A percentile compares a stretch with the other conserved stretches of the same genome.
Conservation (phyloP, 257 asterid species). For the Capsicum rhomboideum region DNA sequence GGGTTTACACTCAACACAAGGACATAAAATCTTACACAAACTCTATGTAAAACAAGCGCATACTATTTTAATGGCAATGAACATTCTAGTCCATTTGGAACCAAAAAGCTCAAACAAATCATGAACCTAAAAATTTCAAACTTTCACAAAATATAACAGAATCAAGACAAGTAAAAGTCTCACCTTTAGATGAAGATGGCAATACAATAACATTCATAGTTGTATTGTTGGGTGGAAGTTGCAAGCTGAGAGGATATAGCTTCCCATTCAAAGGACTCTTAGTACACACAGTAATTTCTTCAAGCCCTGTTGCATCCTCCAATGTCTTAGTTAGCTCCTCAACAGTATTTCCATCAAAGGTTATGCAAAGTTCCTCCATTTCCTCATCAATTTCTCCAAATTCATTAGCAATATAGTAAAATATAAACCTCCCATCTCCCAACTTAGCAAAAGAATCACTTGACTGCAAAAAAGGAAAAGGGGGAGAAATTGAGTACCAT, state of each 20-base stretch:
- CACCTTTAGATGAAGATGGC: constrained; percentile 60
- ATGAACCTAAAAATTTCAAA: background rate
- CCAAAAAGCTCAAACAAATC: background rate
- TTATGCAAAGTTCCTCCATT: constrained; percentile 49
- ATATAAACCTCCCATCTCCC: constrained; percentile 61
- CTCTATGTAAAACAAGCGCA: background rate
- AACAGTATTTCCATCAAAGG: constrained; percentile 62
- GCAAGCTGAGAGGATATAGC: constrained; percentile 83
- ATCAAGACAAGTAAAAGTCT: background rate
- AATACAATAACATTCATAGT: constrained; percentile 61
- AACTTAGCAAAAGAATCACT: constrained; percentile 46
- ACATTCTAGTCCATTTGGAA: background rate
- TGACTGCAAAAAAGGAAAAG: constrained; percentile 41
- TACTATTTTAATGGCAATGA: background rate
- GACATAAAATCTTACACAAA: background rate
- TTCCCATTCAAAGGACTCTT: constrained; percentile 75
- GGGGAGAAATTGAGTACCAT: background rate
- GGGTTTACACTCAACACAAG: background rate
- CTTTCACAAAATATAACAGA: background rate
- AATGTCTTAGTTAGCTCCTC: constrained; percentile 46
- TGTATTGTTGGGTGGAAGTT: constrained; percentile 86
- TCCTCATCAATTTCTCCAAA: constrained; percentile 60
- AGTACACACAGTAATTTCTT: constrained; percentile 60
- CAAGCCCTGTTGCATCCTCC: constrained; percentile 54
- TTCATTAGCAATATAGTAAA: constrained; percentile 52